Evolutionary conservation across 106 monocot genomes (phyloP).

Genomic region (Dendrobium nobile): DNA sequence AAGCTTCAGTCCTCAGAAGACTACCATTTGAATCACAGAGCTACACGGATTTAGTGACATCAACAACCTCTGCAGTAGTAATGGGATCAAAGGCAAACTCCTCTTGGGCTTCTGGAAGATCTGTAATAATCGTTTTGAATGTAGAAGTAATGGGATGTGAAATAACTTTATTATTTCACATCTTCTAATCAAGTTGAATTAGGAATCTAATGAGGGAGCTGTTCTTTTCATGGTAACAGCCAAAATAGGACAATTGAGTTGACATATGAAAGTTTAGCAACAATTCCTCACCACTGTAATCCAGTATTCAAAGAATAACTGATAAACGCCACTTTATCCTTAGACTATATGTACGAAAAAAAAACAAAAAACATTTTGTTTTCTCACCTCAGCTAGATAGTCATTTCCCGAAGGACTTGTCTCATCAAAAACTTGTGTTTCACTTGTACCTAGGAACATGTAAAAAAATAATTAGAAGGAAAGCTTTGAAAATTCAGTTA

Average conservation of each 20-base stretch:
- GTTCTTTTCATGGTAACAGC: neutral
- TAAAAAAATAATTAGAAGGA: neutral
- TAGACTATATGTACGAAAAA: neutral
- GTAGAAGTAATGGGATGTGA: no score
- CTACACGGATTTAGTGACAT: no score
- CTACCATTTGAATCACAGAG: no score
- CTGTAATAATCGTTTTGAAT: no score
- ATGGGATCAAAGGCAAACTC: no score
- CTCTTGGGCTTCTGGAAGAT: no score
- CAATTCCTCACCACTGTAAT: neutral
- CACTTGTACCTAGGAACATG: constrained; percentile 59
- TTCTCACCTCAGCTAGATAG: constrained; percentile 65
- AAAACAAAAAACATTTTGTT: neutral
- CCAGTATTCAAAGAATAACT: neutral
- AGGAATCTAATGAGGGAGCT: neutral
- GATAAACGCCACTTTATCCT: neutral
- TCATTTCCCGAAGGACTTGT: constrained; percentile 77
- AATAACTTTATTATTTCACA: no score
- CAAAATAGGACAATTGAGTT: neutral
- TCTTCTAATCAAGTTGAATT: neutral
- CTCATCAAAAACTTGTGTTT: constrained; percentile 69
- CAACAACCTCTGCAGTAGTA: no score
- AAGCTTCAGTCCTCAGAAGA: no score
- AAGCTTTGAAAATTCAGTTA: neutral
- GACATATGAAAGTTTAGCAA: neutral